phyloP scores from a whole-genome alignment of 495 filamentous ascomycete species.

The Trichoderma erinaceum region DNA sequence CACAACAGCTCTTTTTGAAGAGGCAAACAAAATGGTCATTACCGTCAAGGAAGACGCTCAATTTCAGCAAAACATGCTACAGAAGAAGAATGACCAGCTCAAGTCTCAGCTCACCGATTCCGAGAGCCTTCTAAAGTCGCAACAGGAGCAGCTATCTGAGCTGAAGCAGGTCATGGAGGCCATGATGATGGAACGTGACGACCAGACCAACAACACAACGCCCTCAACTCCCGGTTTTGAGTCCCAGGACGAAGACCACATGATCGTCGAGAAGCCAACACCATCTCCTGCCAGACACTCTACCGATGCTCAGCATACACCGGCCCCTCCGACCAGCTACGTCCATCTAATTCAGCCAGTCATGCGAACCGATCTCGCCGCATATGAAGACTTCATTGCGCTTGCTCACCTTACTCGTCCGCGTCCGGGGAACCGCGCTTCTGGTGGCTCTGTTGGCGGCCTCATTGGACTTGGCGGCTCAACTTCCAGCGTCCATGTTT shows the following conservation, averaged over 20 bases:
- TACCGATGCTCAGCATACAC: constrained; percentile 54
- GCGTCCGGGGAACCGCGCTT: constrained; percentile 50
- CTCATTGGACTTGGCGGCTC: constrained; percentile 50
- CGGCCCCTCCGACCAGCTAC: constrained; percentile 80
- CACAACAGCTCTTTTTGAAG: constrained; percentile 86
- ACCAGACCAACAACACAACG: constrained; percentile 53
- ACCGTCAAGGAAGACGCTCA: constrained; percentile 40
- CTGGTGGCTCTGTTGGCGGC: constrained; percentile 62
- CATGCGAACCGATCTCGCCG: constrained; percentile 69
- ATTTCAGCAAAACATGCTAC: constrained; percentile 30
- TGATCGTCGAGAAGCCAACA: constrained; percentile 35
- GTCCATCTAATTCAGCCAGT: constrained; percentile 74
- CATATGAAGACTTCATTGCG: constrained; percentile 80
- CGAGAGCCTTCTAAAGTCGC: constrained; percentile 76
- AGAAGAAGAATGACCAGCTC: constrained; percentile 46
- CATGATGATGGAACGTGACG: constrained; percentile 70
- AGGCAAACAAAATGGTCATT: constrained; percentile 96
- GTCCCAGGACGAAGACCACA: constrained; percentile 28
- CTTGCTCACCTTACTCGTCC: constrained; percentile 61
- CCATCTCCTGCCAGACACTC: constrained; percentile 30
- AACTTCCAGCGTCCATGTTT: constrained; percentile 26
- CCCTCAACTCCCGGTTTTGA: constrained; percentile 56
- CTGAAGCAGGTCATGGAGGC: constrained; percentile 88
- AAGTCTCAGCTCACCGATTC: constrained; percentile 43
- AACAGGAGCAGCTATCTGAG: constrained; percentile 88